phyloP scores from a whole-genome alignment of 2,329 filamentous ascomycete species.

The Exophiala bonariae region DNA sequence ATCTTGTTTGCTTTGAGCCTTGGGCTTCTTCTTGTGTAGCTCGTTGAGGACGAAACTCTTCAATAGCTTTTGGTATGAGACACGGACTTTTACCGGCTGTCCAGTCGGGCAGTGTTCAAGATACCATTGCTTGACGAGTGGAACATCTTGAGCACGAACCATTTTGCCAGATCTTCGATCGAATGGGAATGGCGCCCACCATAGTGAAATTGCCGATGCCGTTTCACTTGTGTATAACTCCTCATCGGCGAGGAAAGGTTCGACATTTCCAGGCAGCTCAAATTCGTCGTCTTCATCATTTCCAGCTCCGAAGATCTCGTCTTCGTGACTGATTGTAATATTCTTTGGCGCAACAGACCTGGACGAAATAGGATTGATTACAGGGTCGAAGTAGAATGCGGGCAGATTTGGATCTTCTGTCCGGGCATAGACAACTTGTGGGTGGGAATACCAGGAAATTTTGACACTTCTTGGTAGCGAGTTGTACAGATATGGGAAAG shows the following conservation, averaged over 20 bases:
- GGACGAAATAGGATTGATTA: slow-evolving; percentile 96
- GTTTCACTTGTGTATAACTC: slow-evolving; percentile 88
- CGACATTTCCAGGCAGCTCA: slow-evolving; percentile 72
- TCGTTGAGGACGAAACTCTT: slow-evolving; percentile 97
- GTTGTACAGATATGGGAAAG: slow-evolving; percentile 94
- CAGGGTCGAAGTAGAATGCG: slow-evolving; percentile 96
- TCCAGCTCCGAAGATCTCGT: slow-evolving; percentile 83
- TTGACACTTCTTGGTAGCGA: slow-evolving; percentile 92
- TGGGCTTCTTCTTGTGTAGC: slow-evolving; percentile 91
- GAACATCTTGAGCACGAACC: slow-evolving; percentile 96
- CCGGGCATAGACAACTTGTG: slow-evolving; percentile 86
- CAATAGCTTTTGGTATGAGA: slow-evolving; percentile 96
- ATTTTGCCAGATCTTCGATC: slow-evolving; percentile 90
- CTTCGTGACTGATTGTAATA: slow-evolving; percentile 86
- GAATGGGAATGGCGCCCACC: slow-evolving; percentile 98
- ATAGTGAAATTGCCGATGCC: slow-evolving; percentile 84
- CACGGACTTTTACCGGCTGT: slow-evolving; percentile 93
- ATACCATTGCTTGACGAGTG: slow-evolving; percentile 97
- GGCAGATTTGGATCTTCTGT: slow-evolving; percentile 86
- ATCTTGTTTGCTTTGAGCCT: slow-evolving; percentile 93
- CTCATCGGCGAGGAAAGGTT: slow-evolving; percentile 88
- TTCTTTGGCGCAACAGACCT: slow-evolving; percentile 93
- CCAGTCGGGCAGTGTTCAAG: slow-evolving; percentile 89
- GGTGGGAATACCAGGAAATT: slow-evolving; percentile 89
- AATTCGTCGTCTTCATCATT: slow-evolving; percentile 85